Percentiles rank a stretch among this genome's conserved stretches.
phyloP scores from a whole-genome alignment of 2,329 filamentous ascomycete genomes.

The Grosmannia penicillata region DNA sequence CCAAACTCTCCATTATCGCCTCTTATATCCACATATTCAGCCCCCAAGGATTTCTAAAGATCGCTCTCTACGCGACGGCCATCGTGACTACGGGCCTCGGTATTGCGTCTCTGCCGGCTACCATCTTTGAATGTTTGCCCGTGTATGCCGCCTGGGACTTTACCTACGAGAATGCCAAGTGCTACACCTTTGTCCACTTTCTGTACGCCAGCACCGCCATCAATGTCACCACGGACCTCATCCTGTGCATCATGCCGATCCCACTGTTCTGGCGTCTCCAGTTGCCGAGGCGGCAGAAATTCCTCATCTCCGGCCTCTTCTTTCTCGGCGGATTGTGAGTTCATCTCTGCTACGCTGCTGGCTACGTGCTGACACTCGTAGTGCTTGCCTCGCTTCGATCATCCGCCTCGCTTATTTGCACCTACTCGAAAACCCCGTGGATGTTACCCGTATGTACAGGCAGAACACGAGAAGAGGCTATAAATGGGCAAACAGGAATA shows the following conservation, averaged over 20 bases:
- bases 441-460: slow-evolving; percentile 17
- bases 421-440: slow-evolving; percentile 10
- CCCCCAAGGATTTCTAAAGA: slow-evolving; percentile 16
- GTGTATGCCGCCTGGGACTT: slow-evolving; percentile 16
- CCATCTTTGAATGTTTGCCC: slow-evolving; percentile 16
- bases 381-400: slow-evolving; percentile 14
- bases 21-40: slow-evolving; percentile 16
- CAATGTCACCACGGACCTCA: slow-evolving; percentile 15
- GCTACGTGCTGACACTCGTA: background rate
- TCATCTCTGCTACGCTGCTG: background rate
- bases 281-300: slow-evolving; percentile 13
- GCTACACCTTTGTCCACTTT: slow-evolving; percentile 15
- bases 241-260: slow-evolving; percentile 16
- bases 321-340: slow-evolving; percentile 17
- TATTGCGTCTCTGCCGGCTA: slow-evolving; percentile 13
- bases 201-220: slow-evolving; percentile 16
- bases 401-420: slow-evolving; percentile 14
- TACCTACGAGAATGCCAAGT: slow-evolving; percentile 8
- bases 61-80: slow-evolving; percentile 16
- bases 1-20: slow-evolving; percentile 16
- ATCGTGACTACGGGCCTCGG: slow-evolving; percentile 15
- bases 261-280: slow-evolving; percentile 16
- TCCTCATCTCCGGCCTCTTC: slow-evolving; percentile 16
- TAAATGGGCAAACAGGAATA: too few species aligned
- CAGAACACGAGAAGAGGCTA: too few species aligned